Evolutionary conservation across 495 filamentous ascomycete genomes (phyloP), one percentile per base, ranked within the genome.

Genomic region (Neurospora pannonica): DNA sequence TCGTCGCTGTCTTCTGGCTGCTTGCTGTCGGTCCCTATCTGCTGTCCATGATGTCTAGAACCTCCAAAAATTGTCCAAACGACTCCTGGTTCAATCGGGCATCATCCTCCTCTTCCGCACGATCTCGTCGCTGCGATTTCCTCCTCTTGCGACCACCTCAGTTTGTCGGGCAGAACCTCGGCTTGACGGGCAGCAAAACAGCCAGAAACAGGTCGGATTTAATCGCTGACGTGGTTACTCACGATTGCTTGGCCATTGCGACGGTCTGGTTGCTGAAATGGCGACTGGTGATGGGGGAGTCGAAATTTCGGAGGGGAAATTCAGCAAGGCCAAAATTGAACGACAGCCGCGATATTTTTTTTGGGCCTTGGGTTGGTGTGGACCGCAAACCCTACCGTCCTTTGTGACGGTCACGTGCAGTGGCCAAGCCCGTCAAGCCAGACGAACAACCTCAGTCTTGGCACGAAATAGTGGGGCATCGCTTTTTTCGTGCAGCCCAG

Each of bases 211-310:
- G 28, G 13, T 67, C 54, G 54, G 54, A 67, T 8, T 9, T 6
- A 28, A 67, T 67, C 54, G 7, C 28, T 34, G 54, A 19, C 54
- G 28, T 67, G 28, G 54, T 67, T 19, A 86, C 85, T 85, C 79
- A 87, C 85, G 84, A 86, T 28, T 81, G 46, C 79, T 86, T 86
- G 81, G 85, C 85, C 85, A 87, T 87, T 86, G 81, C 81, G 81
- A 81, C 72, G 75, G 78, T 79, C 71, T 80, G 77, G 71, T 79
- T 82, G 73, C 74, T 79, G 73, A 78, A 77, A 77, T 77, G 75
- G 70, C 80, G 80, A 79, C 80, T 79, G 76, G 72, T 75, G 80
- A 77, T 79, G 74, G 74, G 72, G 76, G 75, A 75, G 79, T 81
- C 80, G 79, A 81, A 74, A 78, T 79, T 82, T 82, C 79, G 78